Percentiles rank a stretch among this genome's conserved stretches.
These are phyloP conservation scores for Pichia sp. DNA, from an alignment of 1,139 yeast genomes.

Conservation along the genomic window DNA sequence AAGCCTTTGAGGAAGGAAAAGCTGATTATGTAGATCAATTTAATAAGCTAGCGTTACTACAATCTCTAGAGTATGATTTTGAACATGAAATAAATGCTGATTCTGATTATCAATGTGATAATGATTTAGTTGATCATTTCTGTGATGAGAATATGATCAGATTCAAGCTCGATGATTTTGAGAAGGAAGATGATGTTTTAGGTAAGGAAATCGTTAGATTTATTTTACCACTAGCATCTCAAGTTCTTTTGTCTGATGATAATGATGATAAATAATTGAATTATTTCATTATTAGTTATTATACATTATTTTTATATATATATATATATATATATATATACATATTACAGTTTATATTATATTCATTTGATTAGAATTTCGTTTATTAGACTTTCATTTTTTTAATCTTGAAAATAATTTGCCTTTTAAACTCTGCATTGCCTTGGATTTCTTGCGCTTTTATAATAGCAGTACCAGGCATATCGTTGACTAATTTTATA, in stretches of 20 bases:
- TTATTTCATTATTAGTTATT: background rate
- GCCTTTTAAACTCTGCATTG: slow-evolving; percentile 8
- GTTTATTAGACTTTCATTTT: background rate
- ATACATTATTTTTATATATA: too few species aligned
- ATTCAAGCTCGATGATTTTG: slow-evolving; percentile 16
- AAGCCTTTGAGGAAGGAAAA: slow-evolving; percentile 17
- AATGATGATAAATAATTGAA: slow-evolving; percentile 9
- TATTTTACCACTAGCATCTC: slow-evolving; percentile 31
- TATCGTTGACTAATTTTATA: slow-evolving; percentile 19
- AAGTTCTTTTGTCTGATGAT: slow-evolving; percentile 20
- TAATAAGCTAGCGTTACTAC: slow-evolving; percentile 27
- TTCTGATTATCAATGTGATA: slow-evolving; percentile 22
- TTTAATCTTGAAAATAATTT: slow-evolving; percentile 11
- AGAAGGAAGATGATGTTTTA: slow-evolving; percentile 16
- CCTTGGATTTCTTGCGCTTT: slow-evolving; percentile 11
- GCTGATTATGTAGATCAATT: slow-evolving; percentile 22
- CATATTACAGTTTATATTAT: background rate
- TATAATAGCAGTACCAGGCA: slow-evolving; percentile 26
- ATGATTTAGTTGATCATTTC: slow-evolving; percentile 21
- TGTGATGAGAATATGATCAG: slow-evolving; percentile 24
- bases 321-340: too few species aligned
- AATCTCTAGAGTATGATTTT: slow-evolving; percentile 30
- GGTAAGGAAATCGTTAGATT: slow-evolving; percentile 26
- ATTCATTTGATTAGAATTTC: background rate
- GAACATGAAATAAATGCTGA: slow-evolving; percentile 26